Evolutionary conservation across 2,329 filamentous ascomycete genomes (phyloP).

Genomic region (Macrophomina pseudophaseolina): DNA sequence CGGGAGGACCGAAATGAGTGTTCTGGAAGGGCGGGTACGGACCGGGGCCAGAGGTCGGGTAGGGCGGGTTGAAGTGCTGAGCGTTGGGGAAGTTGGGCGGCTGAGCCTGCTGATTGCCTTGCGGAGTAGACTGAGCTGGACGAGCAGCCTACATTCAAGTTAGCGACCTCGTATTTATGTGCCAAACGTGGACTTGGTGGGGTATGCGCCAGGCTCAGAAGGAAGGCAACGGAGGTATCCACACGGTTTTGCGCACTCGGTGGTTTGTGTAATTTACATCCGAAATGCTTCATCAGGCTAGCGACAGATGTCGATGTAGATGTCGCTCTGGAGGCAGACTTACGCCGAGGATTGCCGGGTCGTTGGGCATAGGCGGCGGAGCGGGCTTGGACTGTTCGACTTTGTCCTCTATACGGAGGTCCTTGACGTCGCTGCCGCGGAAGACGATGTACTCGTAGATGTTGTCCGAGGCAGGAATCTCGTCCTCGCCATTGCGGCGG

Average conservation of each 20-base stretch:
- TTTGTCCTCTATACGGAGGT: conserved; percentile 88
- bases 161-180: conserved; percentile 8
- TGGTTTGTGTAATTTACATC: conserved; percentile 86
- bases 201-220: conserved; percentile 71
- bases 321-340: conserved; percentile 57
- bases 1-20: conserved; percentile 54
- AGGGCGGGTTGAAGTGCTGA: conserved; percentile 24
- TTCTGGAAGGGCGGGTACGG: conserved; percentile 52
- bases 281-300: conserved; percentile 89
- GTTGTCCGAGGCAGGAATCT: conserved; percentile 82
- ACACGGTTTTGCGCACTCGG: conserved; percentile 94
- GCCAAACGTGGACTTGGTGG: neutral
- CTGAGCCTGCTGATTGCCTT: conserved; percentile 40
- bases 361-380: conserved; percentile 81
- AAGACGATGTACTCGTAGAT: conserved; percentile 99
- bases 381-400: conserved; percentile 74
- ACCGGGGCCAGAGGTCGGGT: conserved; percentile 39
- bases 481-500: conserved; percentile 77
- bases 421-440: conserved; percentile 96
- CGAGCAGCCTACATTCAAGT: conserved; percentile 25
- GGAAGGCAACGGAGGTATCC: conserved; percentile 99
- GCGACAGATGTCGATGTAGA: too few relatives aligned
- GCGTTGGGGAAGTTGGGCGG: conserved; percentile 42
- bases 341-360: conserved; percentile 96
- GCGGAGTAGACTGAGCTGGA: conserved; percentile 33